Conservation (phyloP, 805 yeast species). For the Blastobotrys terrestris region DNA sequence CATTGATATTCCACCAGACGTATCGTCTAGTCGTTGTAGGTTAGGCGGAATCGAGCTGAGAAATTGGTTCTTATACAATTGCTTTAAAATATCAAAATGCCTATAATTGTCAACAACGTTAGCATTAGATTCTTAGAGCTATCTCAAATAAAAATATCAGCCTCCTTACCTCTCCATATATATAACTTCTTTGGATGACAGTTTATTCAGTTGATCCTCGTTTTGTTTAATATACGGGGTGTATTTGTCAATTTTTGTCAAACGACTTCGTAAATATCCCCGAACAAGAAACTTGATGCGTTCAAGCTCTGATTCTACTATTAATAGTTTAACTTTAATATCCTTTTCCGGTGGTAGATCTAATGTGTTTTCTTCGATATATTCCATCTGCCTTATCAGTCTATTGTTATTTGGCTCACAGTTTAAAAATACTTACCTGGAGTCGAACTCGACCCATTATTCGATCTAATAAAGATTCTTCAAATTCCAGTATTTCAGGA, state of each 20-base stretch:
- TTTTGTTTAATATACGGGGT: constrained; percentile 51
- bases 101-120: constrained; percentile 20
- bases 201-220: constrained; percentile 33
- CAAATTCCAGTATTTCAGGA: constrained; percentile 80
- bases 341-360: constrained; percentile 55
- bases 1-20: constrained; percentile 54
- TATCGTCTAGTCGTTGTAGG: constrained; percentile 71
- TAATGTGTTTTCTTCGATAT: constrained; percentile 70
- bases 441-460: constrained; percentile 54
- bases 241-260: constrained; percentile 63
- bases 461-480: constrained; percentile 50
- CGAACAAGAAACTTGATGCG: constrained; percentile 77
- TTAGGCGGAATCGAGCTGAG: constrained; percentile 60
- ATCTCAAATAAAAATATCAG: too few relatives aligned
- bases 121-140: constrained; percentile 4
- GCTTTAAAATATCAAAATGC: constrained; percentile 59
- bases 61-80: constrained; percentile 62
- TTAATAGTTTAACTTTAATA: constrained; percentile 70
- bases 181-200: constrained; percentile 54
- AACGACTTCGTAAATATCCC: constrained; percentile 70
- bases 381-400: constrained; percentile 51
- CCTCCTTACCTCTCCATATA: constrained; percentile 49
- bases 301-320: constrained; percentile 89
- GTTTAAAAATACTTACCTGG: constrained; percentile 18
- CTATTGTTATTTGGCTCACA: not conserved